Base-by-base conservation (phyloP, 345 rosid species). In the Iberis pinnata region DNA sequence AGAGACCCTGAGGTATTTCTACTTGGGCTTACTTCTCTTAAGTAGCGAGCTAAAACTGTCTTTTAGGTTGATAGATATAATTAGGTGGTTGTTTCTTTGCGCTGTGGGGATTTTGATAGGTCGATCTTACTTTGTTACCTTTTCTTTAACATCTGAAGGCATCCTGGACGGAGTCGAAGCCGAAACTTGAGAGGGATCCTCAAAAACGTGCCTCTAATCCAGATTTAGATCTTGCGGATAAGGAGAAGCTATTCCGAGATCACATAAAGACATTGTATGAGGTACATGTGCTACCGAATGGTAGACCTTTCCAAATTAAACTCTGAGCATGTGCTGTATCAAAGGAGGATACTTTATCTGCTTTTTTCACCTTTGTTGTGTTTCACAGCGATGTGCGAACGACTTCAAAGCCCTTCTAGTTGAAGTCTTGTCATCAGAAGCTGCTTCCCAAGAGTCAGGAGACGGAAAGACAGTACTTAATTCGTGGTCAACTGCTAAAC, bases 401-500 rank as follows among this genome's bases (percentile, higher is more conserved):
- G 95, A 82, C 53, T 88, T 80, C 77, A 80, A 70, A 78, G 69
- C 75, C 60, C 81, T 88, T 32, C 61, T 88, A 56, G 61, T 72
- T 5, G 97, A 88, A 79, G 84, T 72, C 38, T 63, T 92, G 37
- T 88, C 86, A 19, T 63, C 70, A 8, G 95, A 81, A 53, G 79
- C 90, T 27, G 79, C 86, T 64, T 50, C 94, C 33, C 76, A 74
- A 53, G 73, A 74, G 70, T 75, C 84, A 1, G 93, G 82, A 57
- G 89, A 78, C 26, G 83, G 84, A 52, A 92, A 80, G 68, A 80
- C 90, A 1, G 75, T 75, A 49, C 78, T 92, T 19, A 84, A 81
- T 63, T 92, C 97, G 0, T 92, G 99, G 99, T 85, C 99, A 35
- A 80, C 84, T 0, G 94, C 95, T 22, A 92, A 85, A 72, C 87